Percentiles rank a stretch among this genome's conserved stretches.
Conservation (phyloP, 2,329 filamentous ascomycete genomes). For the Monilinia fructicola region DNA sequence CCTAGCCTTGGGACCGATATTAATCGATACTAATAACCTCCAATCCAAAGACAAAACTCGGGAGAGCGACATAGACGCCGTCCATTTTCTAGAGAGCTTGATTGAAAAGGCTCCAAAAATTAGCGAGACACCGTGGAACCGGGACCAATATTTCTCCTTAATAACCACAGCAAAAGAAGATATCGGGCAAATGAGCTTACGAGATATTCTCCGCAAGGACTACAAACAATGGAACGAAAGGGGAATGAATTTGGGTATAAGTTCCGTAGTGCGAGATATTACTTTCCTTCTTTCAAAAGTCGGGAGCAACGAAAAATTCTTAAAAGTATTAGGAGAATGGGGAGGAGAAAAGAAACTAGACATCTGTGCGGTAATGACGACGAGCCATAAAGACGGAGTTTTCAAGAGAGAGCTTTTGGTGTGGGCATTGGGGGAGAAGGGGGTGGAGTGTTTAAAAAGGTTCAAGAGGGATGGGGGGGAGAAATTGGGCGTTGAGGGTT, state of each 20-base stretch:
- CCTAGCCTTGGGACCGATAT: constrained; percentile 66
- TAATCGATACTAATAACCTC: constrained; percentile 72
- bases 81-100: constrained; percentile 57
- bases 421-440: constrained; percentile 57
- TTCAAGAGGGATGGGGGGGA: constrained; percentile 53
- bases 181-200: constrained; percentile 58
- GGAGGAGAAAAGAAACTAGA: constrained; percentile 58
- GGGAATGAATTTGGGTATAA: constrained; percentile 61
- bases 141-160: constrained; percentile 56
- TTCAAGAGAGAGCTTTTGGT: constrained; percentile 69
- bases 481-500: constrained; percentile 54
- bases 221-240: constrained; percentile 76
- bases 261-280: constrained; percentile 63
- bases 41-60: constrained; percentile 63
- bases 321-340: constrained; percentile 53
- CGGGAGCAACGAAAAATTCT: constrained; percentile 46
- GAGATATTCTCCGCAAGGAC: constrained; percentile 75
- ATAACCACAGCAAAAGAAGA: constrained; percentile 67
- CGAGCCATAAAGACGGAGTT: constrained; percentile 51
- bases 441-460: constrained; percentile 49
- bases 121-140: constrained; percentile 48
- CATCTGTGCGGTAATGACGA: constrained; percentile 68
- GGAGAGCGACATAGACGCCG: constrained; percentile 57
- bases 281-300: constrained; percentile 59
- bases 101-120: constrained; percentile 23